Evolutionary conservation across 1,284 basidiomycete genomes (phyloP).

Genomic region (Tilletia walkeri): DNA sequence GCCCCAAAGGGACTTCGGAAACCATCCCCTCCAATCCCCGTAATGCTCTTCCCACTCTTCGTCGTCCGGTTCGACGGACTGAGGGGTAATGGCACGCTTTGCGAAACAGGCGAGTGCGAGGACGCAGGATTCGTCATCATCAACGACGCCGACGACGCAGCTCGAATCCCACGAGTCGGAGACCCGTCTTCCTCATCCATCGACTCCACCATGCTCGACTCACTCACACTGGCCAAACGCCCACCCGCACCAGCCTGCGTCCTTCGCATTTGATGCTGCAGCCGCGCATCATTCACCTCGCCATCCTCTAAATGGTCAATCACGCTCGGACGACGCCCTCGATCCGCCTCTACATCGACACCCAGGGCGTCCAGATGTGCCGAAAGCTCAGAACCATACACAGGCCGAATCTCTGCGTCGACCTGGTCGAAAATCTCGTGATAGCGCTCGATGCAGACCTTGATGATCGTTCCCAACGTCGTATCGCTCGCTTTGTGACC

Average conservation of each 20-base stretch:
- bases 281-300: background rate
- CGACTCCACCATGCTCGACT: slow-evolving; percentile 11
- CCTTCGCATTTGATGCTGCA: background rate
- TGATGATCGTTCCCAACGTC: slow-evolving; percentile 70
- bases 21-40: background rate
- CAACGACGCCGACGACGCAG: background rate
- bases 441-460: slow-evolving; percentile 74
- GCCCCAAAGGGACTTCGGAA: slow-evolving; percentile 3
- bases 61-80: slow-evolving; percentile 7
- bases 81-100: background rate
- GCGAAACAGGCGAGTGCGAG: background rate
- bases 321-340: background rate
- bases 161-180: background rate
- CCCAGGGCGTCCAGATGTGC: background rate
- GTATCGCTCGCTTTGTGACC: slow-evolving; percentile 59
- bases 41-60: slow-evolving; percentile 9
- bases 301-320: background rate
- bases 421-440: slow-evolving; percentile 78
- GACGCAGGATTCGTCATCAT: background rate
- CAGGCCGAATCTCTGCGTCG: slow-evolving; percentile 59
- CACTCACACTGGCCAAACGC: slow-evolving; percentile 2
- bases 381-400: slow-evolving; percentile 8
- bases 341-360: background rate
- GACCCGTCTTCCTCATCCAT: background rate
- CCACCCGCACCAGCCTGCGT: background rate